These are phyloP conservation scores for Rubus parviflorus DNA, from an alignment of 306 rosid genomes.

Conservation along the genomic window DNA sequence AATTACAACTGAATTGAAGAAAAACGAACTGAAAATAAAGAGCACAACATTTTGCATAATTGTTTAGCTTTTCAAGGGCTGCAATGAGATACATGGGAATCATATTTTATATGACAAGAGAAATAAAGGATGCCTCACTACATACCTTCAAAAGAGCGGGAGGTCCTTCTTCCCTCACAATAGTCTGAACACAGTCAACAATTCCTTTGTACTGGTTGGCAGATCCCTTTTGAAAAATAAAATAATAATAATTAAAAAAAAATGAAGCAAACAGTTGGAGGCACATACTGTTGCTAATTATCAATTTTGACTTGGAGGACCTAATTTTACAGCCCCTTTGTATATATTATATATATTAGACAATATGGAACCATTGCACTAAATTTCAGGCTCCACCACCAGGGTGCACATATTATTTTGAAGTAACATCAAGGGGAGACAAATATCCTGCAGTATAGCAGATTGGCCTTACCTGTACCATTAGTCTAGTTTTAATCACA, in stretches of 20 bases:
- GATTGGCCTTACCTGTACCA: slow-evolving; percentile 71
- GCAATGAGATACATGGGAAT: neutral
- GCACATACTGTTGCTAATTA: neutral
- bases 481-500: slow-evolving; percentile 89
- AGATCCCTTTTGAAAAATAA: slow-evolving; percentile 55
- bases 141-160: slow-evolving; percentile 75
- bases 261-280: neutral
- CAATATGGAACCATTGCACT: neutral
- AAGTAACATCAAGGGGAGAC: neutral
- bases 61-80: neutral
- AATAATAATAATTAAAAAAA: neutral
- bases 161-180: slow-evolving; percentile 90
- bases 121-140: neutral
- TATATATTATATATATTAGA: neutral
- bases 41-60: neutral
- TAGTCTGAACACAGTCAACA: slow-evolving; percentile 84
- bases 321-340: neutral
- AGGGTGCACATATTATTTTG: neutral
- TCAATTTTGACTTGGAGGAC: neutral
- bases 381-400: neutral
- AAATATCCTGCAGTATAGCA: slow-evolving; percentile 3
- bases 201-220: slow-evolving; percentile 81
- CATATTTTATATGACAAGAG: neutral
- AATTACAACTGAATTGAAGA: neutral
- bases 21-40: neutral